phyloP scores from a whole-genome alignment of 345 rosid genomes.

The Abelmoschus esculentus region DNA sequence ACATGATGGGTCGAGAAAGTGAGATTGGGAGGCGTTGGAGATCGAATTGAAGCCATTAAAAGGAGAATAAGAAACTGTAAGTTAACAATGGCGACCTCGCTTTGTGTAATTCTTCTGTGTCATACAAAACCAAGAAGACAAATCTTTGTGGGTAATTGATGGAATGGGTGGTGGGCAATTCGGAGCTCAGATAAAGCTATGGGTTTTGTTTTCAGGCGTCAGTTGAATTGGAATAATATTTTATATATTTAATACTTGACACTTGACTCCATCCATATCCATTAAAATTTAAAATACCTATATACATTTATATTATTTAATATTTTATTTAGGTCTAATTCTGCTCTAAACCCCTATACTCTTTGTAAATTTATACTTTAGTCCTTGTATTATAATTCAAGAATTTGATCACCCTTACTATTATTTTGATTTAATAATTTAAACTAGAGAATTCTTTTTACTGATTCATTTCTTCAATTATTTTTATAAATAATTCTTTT shows the following conservation, averaged over 20 bases:
- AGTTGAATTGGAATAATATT: background rate
- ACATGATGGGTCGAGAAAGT: slow-evolving; percentile 27
- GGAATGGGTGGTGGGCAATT: background rate
- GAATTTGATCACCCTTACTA: too few relatives aligned
- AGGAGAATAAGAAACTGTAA: background rate
- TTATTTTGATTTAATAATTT: too few relatives aligned
- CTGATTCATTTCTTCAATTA: too few relatives aligned
- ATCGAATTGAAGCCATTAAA: slow-evolving; percentile 50
- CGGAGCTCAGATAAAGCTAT: background rate
- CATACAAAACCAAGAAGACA: background rate
- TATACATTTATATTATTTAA: background rate
- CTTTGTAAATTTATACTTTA: background rate
- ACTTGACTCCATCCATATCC: background rate
- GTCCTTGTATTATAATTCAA: too few relatives aligned
- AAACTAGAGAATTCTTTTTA: too few relatives aligned
- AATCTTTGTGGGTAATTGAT: background rate
- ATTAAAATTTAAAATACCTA: background rate
- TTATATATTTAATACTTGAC: background rate
- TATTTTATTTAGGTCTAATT: background rate
- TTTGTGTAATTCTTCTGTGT: background rate
- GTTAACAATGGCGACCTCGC: background rate
- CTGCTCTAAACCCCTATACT: background rate
- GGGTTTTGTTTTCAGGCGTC: background rate
- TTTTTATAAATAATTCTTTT: too few relatives aligned
- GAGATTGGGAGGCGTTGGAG: slow-evolving; percentile 43